Conservation (phyloP, 2,329 filamentous ascomycete genomes). For the Madurella fahalii region DNA sequence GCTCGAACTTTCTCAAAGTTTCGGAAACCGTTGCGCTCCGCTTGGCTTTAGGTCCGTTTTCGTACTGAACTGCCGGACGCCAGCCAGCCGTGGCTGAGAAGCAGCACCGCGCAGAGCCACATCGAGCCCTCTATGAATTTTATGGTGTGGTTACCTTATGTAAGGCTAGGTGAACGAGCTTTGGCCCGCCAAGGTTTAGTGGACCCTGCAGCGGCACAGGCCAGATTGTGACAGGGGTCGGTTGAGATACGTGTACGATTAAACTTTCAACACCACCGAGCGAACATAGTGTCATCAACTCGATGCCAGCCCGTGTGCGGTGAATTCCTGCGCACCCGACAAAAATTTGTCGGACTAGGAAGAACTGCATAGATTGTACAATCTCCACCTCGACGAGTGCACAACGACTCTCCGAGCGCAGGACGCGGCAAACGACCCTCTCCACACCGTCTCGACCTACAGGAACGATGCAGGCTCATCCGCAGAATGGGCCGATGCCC, state of each 20-base stretch:
- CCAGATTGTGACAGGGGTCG: constrained; percentile 14
- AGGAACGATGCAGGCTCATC: constrained; percentile 7
- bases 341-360: too few species aligned
- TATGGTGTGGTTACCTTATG: too few species aligned
- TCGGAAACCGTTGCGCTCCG: background rate
- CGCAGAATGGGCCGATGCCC: constrained; percentile 18
- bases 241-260: constrained; percentile 23
- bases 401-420: background rate
- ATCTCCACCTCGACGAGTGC: background rate
- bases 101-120: too few species aligned
- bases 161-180: too few species aligned
- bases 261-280: constrained; percentile 5
- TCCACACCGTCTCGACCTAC: background rate
- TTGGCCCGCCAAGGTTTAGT: too few species aligned
- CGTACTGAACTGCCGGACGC: background rate
- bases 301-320: background rate
- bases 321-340: too few species aligned
- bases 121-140: too few species aligned
- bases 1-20: background rate
- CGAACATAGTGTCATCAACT: constrained; percentile 1
- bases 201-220: constrained; percentile 7
- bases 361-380: too few species aligned
- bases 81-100: too few species aligned
- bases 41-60: background rate
- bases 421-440: background rate